Evolutionary conservation across 2,329 filamentous ascomycete genomes (phyloP), one percentile per base, ranked within the genome.

Genomic region (Fusarium transvaalense): DNA sequence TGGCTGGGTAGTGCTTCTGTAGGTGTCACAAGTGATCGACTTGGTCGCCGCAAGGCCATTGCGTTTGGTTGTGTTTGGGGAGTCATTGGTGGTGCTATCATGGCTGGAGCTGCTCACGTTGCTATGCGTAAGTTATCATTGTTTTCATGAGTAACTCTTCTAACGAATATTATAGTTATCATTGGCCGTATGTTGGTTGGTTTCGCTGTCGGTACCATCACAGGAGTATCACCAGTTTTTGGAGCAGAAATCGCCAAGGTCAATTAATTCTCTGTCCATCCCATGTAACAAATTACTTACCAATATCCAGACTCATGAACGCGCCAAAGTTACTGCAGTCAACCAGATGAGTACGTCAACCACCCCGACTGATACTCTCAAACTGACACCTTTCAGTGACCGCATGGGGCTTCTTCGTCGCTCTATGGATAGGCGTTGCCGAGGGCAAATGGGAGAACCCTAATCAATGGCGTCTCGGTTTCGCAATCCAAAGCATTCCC

Each of bases 171-270:
- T 4, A 1, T 55, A 80, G 79, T 81, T 1, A 80, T 81, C 23
- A 62, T 79, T 3, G 79, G 79, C 1, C 78, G 79, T 3, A 75
- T 81, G 1, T 53, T 81, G 7, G 73, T 81, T 6, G 79, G 79
- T 0, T 81, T 74, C 19, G 79, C 79, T 2, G 79, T 81, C 0
- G 79, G 79, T 0, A 81, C 79, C 2, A 80, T 81, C 21, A 81
- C 79, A 0, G 79, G 79, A 2, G 79, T 81, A 7, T 79, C 79
- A 9, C 79, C 79, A 1, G 79, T 81, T 2, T 80, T 79, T 42
- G 79, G 78, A 3, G 79, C 79, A 2, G 79, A 81, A 43, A 81
- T 81, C n/a, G 78, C 79, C 4, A 81, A 81, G 72, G 78, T 78
- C 21, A 9, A 54, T 17, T 14, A 8, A 14, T 21, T 14, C 5